Percentiles rank a stretch among this genome's conserved stretches.
These are phyloP conservation scores for Periglandula ipomoeae DNA, from an alignment of 2,329 filamentous ascomycete genomes.

Conservation along the genomic window DNA sequence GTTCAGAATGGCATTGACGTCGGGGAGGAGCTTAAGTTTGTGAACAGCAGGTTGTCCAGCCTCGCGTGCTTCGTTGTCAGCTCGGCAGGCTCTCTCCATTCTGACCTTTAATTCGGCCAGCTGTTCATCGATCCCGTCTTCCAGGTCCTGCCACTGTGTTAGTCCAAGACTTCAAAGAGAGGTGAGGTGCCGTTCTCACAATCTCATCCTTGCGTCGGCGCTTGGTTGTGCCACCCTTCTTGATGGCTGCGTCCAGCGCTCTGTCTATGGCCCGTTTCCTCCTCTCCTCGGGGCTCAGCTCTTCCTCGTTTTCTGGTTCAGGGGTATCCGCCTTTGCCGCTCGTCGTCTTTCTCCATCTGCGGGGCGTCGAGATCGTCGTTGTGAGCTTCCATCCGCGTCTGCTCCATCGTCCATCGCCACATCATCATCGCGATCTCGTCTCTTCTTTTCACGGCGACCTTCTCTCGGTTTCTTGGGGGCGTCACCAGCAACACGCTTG, in stretches of 20 bases:
- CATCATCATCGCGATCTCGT: conserved; percentile 40
- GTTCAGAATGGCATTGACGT: conserved; percentile 81
- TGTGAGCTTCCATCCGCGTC: conserved; percentile 34
- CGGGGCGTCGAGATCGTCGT: conserved; percentile 38
- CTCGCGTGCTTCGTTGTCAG: conserved; percentile 74
- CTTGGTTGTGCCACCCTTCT: conserved; percentile 58
- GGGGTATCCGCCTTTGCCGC: conserved; percentile 33
- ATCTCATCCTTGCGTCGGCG: conserved; percentile 80
- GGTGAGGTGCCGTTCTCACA: conserved; percentile 39
- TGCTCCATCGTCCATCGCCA: conserved; percentile 36
- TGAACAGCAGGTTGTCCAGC: conserved; percentile 74
- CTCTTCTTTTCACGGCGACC: conserved; percentile 61
- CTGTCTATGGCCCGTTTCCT: conserved; percentile 75
- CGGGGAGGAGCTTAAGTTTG: conserved; percentile 88
- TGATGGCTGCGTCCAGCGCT: conserved; percentile 80
- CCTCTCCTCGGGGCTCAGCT: conserved; percentile 75
- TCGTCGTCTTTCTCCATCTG: conserved; percentile 37
- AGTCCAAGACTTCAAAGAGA: conserved; percentile 10
- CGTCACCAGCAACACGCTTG: conserved; percentile 55
- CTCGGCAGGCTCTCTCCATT: conserved; percentile 85
- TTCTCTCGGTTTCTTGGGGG: conserved; percentile 64
- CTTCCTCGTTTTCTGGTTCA: conserved; percentile 64
- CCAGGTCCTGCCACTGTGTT: conserved; percentile 60
- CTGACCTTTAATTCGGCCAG: conserved; percentile 78
- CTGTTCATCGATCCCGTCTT: conserved; percentile 81